phyloP scores from a whole-genome alignment of 1,284 basidiomycete species.

The Vanrija sp. region DNA sequence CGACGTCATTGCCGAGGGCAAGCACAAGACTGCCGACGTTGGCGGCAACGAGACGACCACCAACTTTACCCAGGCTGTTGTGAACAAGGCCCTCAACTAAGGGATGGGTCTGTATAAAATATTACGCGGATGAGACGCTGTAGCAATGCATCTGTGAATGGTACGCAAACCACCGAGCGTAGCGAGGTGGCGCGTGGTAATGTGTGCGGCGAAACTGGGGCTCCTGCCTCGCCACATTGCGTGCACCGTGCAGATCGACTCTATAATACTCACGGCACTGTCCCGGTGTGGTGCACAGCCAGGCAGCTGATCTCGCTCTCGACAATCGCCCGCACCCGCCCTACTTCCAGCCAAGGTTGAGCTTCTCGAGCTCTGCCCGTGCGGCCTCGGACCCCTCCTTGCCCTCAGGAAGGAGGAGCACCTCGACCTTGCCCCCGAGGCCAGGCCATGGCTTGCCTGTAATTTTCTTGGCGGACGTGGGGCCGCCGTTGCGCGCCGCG shows the following conservation, averaged over 20 bases:
- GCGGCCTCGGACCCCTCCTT: not conserved
- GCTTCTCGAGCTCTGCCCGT: not conserved
- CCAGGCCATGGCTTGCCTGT: conserved; percentile 70
- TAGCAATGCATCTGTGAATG: conserved; percentile 11
- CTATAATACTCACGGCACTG: no score
- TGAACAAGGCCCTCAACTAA: conserved; percentile 51
- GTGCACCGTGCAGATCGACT: no score
- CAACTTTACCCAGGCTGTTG: conserved; percentile 85
- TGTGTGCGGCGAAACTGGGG: no score
- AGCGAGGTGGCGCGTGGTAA: not conserved
- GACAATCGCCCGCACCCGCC: not conserved
- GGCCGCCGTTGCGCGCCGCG: conserved; percentile 48
- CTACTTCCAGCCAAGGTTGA: conserved; percentile 1
- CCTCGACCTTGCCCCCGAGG: conserved; percentile 52
- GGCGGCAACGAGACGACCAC: conserved; percentile 84
- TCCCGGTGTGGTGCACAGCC: no score
- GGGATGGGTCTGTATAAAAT: conserved; percentile 3
- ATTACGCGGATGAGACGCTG: conserved; percentile 6
- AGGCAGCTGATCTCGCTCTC: no score
- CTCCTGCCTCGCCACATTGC: no score
- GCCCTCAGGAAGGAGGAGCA: conserved; percentile 22
- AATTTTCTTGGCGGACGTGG: conserved; percentile 56
- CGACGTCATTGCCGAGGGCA: conserved; percentile 83
- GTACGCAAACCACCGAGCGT: not conserved
- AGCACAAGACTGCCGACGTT: conserved; percentile 93